Evolutionary conservation across 345 rosid species (phyloP).

Genomic region (Camelina laxa): DNA sequence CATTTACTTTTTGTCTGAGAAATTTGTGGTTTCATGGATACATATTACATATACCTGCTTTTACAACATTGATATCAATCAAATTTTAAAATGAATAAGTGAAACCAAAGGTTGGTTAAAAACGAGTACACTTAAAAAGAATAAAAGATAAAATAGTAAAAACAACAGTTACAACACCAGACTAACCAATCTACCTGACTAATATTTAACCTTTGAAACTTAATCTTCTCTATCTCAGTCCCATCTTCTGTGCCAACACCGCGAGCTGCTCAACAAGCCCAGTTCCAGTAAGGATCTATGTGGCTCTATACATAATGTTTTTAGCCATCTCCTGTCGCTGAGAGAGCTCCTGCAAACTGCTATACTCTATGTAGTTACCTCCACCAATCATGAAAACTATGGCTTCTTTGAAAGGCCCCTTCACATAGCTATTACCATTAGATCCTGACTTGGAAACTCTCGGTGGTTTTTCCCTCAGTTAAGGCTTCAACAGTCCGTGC

Average conservation of each 20-base stretch:
- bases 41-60: neutral
- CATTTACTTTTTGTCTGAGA: neutral
- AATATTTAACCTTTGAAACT: neutral
- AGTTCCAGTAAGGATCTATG: conserved; percentile 74
- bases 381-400: conserved; percentile 90
- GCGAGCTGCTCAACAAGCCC: conserved; percentile 83
- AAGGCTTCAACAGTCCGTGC: conserved; percentile 76
- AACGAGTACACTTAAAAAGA: neutral
- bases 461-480: conserved; percentile 78
- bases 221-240: conserved; percentile 45
- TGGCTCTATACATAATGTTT: conserved; percentile 78
- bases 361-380: conserved; percentile 82
- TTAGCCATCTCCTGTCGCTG: conserved; percentile 65
- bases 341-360: conserved; percentile 75
- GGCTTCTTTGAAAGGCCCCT: conserved; percentile 84
- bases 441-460: conserved; percentile 74
- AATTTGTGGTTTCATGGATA: neutral
- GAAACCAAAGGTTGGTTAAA: neutral
- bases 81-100: neutral
- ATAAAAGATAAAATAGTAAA: neutral
- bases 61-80: neutral
- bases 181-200: neutral
- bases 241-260: conserved; percentile 81
- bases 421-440: conserved; percentile 56
- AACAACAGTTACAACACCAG: neutral